Evolutionary conservation across 2,329 filamentous ascomycete species (phyloP), one percentile per base, ranked within the genome.

Genomic region (Monosporascus sp.): DNA sequence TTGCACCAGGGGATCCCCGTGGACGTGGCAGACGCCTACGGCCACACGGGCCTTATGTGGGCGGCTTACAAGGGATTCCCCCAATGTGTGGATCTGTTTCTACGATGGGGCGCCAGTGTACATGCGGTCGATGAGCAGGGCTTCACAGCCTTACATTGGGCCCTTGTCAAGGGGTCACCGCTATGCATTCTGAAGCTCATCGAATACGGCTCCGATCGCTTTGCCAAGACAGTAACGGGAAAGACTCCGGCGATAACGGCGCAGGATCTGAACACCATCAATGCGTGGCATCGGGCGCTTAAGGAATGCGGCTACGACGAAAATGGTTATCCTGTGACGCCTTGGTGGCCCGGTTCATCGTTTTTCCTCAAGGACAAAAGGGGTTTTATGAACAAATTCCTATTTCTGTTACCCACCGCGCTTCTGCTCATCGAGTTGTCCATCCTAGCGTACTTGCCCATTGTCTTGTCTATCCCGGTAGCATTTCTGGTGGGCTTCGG

Each of bases 1-100:
- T 81, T 99, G 24, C 94, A 99, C 73, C 92, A 97, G 67, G 91
- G 94, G 66, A 94, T 99, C 55, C 90, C 91, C 17, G 90, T 99
- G 56, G 94, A 99, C 68, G 88, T 94, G 6, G 80, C 87, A 50
- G 94, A 99, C 72, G 83, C 84, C 49, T 93, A 91, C 67, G 90
- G 92, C 6, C 95, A 99, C 71, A 97, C 94, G 1, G 88, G 87
- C 55, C 79, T 99, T 56, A 99, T 99, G 94, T 99, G 94, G 94
- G 90, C 94, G 18, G 93, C 93, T 17, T 99, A 99, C 76, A 99
- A 99, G 72, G 94, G 95, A 37, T 97, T 87, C 68, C 90, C 93
- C 0, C 85, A 88, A 47, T 96, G 90, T 63, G 93, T 97, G 47
- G 94, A 97, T 67, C 71, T 97, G 44, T 93, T 96, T 60, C 74